These are phyloP conservation scores for Botrytis squamosa DNA, from an alignment of 2,329 filamentous ascomycete species.

Conservation along the genomic window DNA sequence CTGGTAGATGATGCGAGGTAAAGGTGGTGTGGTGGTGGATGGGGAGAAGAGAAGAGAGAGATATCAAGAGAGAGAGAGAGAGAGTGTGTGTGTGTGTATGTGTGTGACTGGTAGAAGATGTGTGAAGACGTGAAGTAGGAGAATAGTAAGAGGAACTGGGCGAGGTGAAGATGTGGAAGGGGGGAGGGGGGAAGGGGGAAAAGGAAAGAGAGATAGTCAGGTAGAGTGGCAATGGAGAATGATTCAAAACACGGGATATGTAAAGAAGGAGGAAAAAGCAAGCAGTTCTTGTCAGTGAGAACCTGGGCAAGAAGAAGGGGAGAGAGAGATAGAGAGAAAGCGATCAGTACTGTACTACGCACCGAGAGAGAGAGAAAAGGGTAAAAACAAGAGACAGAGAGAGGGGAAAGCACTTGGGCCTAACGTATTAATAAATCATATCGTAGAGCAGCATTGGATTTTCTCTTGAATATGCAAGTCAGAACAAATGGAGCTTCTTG, in stretches of 20 bases:
- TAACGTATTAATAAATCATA: not conserved
- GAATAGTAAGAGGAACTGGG: not conserved
- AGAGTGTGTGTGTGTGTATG: too few species aligned
- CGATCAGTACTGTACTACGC: not conserved
- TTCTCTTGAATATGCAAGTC: conserved; percentile 16
- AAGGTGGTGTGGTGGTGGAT: not conserved
- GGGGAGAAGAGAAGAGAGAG: not conserved
- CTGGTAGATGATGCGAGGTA: not conserved
- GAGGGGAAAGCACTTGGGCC: not conserved
- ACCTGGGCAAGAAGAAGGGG: not conserved
- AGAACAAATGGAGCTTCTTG: conserved; percentile 11
- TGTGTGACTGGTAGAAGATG: not conserved
- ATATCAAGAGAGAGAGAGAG: not conserved
- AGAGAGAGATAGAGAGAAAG: not conserved
- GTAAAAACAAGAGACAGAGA: not conserved
- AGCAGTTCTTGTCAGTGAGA: not conserved
- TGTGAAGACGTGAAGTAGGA: not conserved
- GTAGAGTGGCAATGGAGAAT: not conserved
- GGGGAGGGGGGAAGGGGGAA: not conserved
- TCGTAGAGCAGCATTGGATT: conserved; percentile 17
- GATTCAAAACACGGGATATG: not conserved
- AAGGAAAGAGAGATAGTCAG: not conserved
- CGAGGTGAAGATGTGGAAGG: not conserved
- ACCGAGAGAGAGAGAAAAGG: not conserved
- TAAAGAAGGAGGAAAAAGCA: not conserved